phyloP scores from a whole-genome alignment of 2,329 filamentous ascomycete genomes.

The Neofusicoccum ribis region DNA sequence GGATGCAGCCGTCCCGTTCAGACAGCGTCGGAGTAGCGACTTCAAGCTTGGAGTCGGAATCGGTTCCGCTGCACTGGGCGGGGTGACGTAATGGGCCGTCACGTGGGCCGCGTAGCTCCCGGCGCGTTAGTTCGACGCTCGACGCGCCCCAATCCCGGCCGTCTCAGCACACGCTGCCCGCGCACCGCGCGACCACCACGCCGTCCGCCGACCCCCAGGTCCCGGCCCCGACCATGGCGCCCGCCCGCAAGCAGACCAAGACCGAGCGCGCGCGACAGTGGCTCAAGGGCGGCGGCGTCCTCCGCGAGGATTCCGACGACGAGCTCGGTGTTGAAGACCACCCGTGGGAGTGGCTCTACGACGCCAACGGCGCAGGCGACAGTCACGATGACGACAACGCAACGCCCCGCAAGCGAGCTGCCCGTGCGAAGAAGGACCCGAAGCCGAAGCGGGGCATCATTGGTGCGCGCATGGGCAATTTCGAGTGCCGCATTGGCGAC shows the following conservation, averaged over 20 bases:
- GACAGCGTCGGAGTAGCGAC: too few species aligned
- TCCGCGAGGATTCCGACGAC: slow-evolving; percentile 81
- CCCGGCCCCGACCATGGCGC: slow-evolving; percentile 25
- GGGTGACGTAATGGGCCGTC: not conserved
- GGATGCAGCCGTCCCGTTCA: too few species aligned
- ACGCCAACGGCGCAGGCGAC: slow-evolving; percentile 40
- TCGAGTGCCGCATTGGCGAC: slow-evolving; percentile 80
- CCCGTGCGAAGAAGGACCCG: slow-evolving; percentile 25
- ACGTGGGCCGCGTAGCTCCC: not conserved
- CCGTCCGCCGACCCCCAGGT: not conserved
- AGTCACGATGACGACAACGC: slow-evolving; percentile 35
- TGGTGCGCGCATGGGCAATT: slow-evolving; percentile 78
- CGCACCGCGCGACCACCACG: not conserved
- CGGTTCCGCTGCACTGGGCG: not conserved
- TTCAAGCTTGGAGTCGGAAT: too few species aligned
- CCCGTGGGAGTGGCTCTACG: slow-evolving; percentile 61
- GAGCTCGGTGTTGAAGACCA: slow-evolving; percentile 63
- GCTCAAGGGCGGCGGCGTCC: slow-evolving; percentile 62
- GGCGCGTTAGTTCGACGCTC: slow-evolving; percentile 3
- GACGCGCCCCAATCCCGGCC: not conserved
- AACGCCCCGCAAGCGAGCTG: slow-evolving; percentile 33
- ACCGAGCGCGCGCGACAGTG: slow-evolving; percentile 49
- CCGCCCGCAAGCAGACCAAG: slow-evolving; percentile 41
- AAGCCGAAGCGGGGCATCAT: slow-evolving; percentile 58
- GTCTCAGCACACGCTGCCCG: not conserved